A percentile compares a stretch with the other conserved stretches of the same genome.
Conservation (phyloP, 1,139 yeast species). For the Blastobotrys illinoisensis region DNA sequence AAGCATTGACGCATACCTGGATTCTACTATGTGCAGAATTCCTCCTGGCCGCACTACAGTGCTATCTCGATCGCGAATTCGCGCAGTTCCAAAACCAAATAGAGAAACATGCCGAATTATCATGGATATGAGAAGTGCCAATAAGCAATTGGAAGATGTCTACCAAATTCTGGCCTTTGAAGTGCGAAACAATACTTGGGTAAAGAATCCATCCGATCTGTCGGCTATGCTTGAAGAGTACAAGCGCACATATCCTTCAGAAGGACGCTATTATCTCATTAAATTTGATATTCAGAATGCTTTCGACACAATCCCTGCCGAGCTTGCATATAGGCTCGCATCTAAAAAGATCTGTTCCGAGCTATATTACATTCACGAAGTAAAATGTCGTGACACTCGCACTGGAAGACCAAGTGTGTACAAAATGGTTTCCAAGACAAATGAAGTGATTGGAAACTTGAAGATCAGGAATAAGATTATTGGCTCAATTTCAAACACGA, state of each 20-base stretch:
- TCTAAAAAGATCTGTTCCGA: neutral
- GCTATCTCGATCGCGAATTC: neutral
- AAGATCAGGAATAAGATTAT: neutral
- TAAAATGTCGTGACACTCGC: neutral
- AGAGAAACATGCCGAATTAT: neutral
- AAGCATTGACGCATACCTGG: constrained; percentile 17
- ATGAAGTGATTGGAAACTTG: neutral
- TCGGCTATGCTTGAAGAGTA: neutral
- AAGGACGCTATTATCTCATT: constrained; percentile 41
- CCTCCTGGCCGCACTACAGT: neutral
- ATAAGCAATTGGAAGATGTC: neutral
- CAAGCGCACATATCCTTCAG: neutral
- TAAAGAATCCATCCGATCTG: neutral
- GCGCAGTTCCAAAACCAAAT: neutral
- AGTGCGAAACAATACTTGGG: neutral
- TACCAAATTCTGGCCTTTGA: neutral
- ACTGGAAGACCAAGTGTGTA: neutral
- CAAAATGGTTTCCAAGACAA: neutral
- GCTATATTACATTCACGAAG: neutral
- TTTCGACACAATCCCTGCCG: constrained; percentile 66
- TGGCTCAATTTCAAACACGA: neutral
- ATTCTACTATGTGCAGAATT: constrained; percentile 8
- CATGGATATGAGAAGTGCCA: constrained; percentile 7
- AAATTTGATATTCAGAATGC: constrained; percentile 79
- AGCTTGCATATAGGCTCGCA: constrained; percentile 19